phyloP scores from a whole-genome alignment of 2,329 filamentous ascomycete species.

The Microcyclosporella mali region DNA sequence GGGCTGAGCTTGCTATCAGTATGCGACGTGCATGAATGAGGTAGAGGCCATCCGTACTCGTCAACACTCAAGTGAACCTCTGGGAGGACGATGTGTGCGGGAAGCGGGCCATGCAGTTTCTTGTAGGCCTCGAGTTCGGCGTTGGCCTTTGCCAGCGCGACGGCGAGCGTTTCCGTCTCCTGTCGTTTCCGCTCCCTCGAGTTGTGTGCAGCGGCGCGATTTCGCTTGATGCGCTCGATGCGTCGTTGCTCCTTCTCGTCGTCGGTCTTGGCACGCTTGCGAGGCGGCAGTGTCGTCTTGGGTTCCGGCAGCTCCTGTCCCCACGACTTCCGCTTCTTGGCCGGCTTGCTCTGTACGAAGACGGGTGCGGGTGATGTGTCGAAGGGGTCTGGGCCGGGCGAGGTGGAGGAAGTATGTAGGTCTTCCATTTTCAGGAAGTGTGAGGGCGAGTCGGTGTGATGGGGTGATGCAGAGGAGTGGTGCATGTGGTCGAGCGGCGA shows the following conservation, averaged over 20 bases:
- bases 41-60: slow-evolving; percentile 9
- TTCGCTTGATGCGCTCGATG: slow-evolving; percentile 93
- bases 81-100: slow-evolving; percentile 27
- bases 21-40: not conserved
- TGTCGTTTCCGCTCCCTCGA: slow-evolving; percentile 88
- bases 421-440: slow-evolving; percentile 24
- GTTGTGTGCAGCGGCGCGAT: slow-evolving; percentile 91
- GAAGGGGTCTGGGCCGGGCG: slow-evolving; percentile 14
- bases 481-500: not conserved
- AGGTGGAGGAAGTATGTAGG: slow-evolving; percentile 16
- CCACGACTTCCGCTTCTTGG: slow-evolving; percentile 74
- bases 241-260: slow-evolving; percentile 98
- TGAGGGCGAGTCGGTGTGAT: slow-evolving; percentile 1
- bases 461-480: not conserved
- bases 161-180: slow-evolving; percentile 77
- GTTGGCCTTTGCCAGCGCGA: slow-evolving; percentile 28
- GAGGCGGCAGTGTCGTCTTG: slow-evolving; percentile 90
- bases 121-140: slow-evolving; percentile 30
- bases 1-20: not conserved
- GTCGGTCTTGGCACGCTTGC: slow-evolving; percentile 97
- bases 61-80: slow-evolving; percentile 28
- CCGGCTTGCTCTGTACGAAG: slow-evolving; percentile 28
- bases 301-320: slow-evolving; percentile 93
- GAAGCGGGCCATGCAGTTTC: slow-evolving; percentile 27
- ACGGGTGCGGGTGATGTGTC: slow-evolving; percentile 24